Base-by-base conservation (phyloP, 225 moss, liverwort and hornwort species). In the Anthoceros angustus region DNA sequence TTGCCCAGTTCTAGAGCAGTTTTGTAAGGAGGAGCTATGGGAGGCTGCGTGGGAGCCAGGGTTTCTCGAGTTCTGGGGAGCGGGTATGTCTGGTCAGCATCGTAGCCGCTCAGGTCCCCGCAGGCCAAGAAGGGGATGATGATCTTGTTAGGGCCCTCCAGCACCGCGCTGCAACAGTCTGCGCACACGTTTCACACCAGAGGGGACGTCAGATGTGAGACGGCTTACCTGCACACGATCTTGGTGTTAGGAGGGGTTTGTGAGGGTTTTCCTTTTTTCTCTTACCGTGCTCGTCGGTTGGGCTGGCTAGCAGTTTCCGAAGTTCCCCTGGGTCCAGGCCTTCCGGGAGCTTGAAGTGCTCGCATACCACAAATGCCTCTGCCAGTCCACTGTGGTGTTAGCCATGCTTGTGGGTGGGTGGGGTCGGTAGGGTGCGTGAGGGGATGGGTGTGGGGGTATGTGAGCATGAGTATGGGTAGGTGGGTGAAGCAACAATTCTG, bases 291-390 rank as follows among this genome's bases (percentile, higher is more conserved):
- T 85, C 68, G 72, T 79, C 78, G 66, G 91, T 82, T 14, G 85
- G 80, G 69, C 78, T 82, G 72, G 91, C 95, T 20, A 95, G 74
- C 64, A 87, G 81, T 67, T 76, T 88, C 39, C 85, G 82, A 69
- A 95, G 75, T 43, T 88, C 86, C 39, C 74, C 79, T 61, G 86
- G 82, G 50, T 86, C 78, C 55, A 95, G 88, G 25, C 86, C 88
- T 68, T 82, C 80, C 3, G 95, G 91, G 41, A 91, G 91, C 40
- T 68, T 68, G n/a, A 86, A 95, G 25, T 86, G 88, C 79, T 91
- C 85, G 67, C 95, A 95, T 65, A 95, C 91, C 68, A 95, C 95
- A 73, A 95, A 95, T 15, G 95, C 91, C 77, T 95, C 80, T 80
- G 74, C 72, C 32, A 64, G 50, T 32, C 32, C 32, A 32, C 2